Percentiles rank a stretch among this genome's conserved stretches.
Evolutionary conservation across 331 rosid species (phyloP).

Genomic region (Acacia concinna): DNA sequence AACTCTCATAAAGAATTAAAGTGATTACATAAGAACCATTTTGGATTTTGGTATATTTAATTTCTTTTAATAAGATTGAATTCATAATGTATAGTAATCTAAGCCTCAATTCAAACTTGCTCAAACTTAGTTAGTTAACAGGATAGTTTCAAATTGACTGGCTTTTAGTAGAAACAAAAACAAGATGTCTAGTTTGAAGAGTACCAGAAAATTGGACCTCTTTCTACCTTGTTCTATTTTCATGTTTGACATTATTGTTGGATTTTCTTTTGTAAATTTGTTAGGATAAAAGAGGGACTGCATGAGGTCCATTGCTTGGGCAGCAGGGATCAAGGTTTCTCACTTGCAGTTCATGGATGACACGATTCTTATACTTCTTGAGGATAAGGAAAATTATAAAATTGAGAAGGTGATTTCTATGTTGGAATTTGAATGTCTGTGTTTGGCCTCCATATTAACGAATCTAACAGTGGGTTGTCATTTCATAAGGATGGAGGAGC

Average conservation of each 20-base stretch:
- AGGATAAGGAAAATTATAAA: background rate
- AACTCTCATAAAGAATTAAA: background rate
- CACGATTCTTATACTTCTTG: background rate
- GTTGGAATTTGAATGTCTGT: background rate
- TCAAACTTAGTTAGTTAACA: background rate
- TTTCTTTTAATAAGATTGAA: background rate
- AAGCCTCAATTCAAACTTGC: background rate
- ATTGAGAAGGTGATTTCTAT: background rate
- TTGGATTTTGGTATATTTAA: background rate
- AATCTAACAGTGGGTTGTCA: background rate
- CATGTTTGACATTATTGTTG: background rate
- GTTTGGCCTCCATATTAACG: background rate
- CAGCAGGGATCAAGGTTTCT: background rate
- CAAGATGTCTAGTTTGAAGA: background rate
- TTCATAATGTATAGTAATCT: background rate
- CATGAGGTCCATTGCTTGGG: background rate
- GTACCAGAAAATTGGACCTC: background rate
- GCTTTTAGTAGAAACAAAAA: background rate
- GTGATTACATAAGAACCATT: background rate
- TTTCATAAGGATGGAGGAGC: background rate
- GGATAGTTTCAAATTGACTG: background rate
- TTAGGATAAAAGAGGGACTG: no score
- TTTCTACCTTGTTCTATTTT: background rate
- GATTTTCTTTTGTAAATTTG: background rate
- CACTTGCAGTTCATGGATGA: background rate